phyloP scores from a whole-genome alignment of 2,329 filamentous ascomycete species.

The Claviceps humidiphila region DNA sequence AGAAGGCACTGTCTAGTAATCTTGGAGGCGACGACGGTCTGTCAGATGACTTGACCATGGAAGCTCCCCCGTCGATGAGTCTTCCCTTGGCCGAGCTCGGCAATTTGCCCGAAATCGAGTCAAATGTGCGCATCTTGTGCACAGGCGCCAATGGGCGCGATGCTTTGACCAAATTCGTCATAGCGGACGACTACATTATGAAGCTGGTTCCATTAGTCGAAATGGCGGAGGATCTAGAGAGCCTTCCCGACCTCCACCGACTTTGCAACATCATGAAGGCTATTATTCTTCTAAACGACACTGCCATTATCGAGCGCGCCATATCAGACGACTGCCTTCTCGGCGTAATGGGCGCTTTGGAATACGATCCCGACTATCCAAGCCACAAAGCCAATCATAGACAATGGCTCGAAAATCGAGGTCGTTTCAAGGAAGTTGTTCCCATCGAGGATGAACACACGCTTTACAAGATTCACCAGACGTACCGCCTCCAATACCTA shows the following conservation, averaged over 20 bases:
- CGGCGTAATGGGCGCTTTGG: conserved; percentile 86
- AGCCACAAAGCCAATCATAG: conserved; percentile 95
- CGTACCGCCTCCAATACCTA: conserved; percentile 88
- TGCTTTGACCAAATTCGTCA: conserved; percentile 73
- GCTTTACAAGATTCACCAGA: conserved; percentile 85
- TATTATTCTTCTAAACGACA: conserved; percentile 88
- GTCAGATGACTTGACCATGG: conserved; percentile 73
- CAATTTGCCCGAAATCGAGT: conserved; percentile 73
- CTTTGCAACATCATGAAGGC: conserved; percentile 98
- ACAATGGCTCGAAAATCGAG: conserved; percentile 78
- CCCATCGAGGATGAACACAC: conserved; percentile 74
- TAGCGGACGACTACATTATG: conserved; percentile 72
- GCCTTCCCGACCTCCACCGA: conserved; percentile 70
- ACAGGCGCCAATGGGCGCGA: conserved; percentile 66
- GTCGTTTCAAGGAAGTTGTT: conserved; percentile 92
- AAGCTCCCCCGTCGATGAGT: conserved; percentile 55
- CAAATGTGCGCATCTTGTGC: conserved; percentile 67
- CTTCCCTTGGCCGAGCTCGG: conserved; percentile 71
- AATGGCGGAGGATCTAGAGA: conserved; percentile 84
- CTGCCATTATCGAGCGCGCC: conserved; percentile 82
- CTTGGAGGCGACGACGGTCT: conserved; percentile 58
- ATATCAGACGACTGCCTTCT: conserved; percentile 82
- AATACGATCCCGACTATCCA: conserved; percentile 97
- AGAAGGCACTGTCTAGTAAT: conserved; percentile 53
- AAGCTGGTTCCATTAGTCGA: conserved; percentile 78